Conservation (phyloP, 495 filamentous ascomycete species). For the Neurospora sp. region DNA sequence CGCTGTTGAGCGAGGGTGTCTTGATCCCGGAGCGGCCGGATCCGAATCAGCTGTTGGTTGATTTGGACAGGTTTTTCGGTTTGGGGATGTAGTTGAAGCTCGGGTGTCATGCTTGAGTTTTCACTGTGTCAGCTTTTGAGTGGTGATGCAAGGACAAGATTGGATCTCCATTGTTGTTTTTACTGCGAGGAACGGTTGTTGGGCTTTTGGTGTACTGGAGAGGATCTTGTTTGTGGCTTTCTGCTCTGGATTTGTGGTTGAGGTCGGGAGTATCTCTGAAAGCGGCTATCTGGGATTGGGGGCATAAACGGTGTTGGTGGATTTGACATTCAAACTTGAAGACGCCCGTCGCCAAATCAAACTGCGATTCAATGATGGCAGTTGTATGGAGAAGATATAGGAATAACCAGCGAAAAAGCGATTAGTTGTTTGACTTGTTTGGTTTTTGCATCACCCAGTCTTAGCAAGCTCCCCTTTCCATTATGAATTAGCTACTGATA, state of each 20-base stretch:
- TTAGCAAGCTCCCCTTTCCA: too few relatives aligned
- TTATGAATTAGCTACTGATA: not conserved
- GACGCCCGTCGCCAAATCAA: not conserved
- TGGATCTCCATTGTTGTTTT: not conserved
- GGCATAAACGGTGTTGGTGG: not conserved
- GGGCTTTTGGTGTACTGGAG: not conserved
- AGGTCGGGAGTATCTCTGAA: not conserved
- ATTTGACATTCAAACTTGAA: not conserved
- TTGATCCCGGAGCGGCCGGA: not conserved
- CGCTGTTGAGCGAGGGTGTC: not conserved
- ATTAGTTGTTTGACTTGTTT: too few relatives aligned
- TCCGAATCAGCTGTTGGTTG: not conserved
- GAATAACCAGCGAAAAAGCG: not conserved
- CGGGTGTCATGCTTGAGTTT: not conserved
- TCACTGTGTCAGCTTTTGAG: not conserved
- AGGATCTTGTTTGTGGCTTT: not conserved
- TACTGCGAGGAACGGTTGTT: not conserved
- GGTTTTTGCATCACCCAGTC: too few relatives aligned
- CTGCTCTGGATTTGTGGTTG: not conserved
- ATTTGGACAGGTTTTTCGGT: not conserved
- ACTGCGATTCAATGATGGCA: not conserved
- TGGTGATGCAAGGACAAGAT: not conserved
- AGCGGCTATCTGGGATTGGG: slow-evolving; percentile 1
- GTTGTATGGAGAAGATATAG: not conserved
- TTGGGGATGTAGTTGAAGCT: not conserved